Evolutionary conservation across 78 protist species (phyloP), one percentile per base, ranked within the genome.

Genomic region (Dictyostelium discoideum): DNA sequence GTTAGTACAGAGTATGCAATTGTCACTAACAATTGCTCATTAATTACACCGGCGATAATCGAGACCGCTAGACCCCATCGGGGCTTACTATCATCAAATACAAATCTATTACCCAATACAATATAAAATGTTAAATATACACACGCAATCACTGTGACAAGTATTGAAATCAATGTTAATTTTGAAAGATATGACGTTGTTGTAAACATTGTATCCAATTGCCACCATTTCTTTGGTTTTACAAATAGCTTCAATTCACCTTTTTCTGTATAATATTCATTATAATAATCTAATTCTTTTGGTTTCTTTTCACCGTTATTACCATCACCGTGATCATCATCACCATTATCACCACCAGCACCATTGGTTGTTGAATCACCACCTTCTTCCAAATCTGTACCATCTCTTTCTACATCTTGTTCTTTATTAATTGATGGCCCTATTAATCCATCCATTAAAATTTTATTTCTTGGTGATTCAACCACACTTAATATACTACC

Each of bases 101-200:
- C 50, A 54, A 42, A 42, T 44, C 48, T 69, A 74, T 50, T 86
- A 14, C 92, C 92, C 57, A 73, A 16, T 13, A 79, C 57, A 26
- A 86, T 20, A 86, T 86, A 86, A 39, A 73, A 86, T 16, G 84
- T 13, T 20, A 86, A 29, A 86, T 86, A 86, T 20, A 26, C n/a
- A 73, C 92, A 86, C 46, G 67, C 77, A 20, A 74, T 44, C 3
- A 54, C 0, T n/a, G 84, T 74, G 3, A 86, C 84, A 4, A 86
- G 11, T 26, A 42, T 4, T 1, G 57, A 48, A 50, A 86, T 26
- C 9, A 73, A 24, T 20, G 78, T 72, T 2, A 60, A 32, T 5
- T 39, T 22, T 24, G 57, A 42, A 29, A 69, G 73, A 50, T 86
- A 86, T 26, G 24, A 18, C 4, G 74, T 20, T 42, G 92, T 16